A percentile compares a stretch with the other conserved stretches of the same genome.
Evolutionary conservation across 768 basidiomycete species (phyloP).

Genomic region (Pulveroboletus ravenelii): DNA sequence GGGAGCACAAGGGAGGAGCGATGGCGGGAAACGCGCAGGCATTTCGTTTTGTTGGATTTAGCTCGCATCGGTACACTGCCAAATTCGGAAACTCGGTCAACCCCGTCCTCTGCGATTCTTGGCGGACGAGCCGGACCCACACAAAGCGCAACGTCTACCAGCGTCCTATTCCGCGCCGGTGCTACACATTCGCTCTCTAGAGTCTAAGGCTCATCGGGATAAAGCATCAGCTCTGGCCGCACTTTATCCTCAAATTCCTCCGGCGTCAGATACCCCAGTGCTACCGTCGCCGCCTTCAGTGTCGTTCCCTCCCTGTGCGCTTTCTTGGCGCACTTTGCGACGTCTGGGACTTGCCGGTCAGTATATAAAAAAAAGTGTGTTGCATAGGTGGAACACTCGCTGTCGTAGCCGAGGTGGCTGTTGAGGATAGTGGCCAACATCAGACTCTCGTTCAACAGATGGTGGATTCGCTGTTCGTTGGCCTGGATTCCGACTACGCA

Average conservation of each 20-base stretch:
- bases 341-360: slow-evolving; percentile 51
- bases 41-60: slow-evolving; percentile 36
- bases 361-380: slow-evolving; percentile 1
- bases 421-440: slow-evolving; percentile 99
- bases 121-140: slow-evolving; percentile 18
- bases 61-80: slow-evolving; percentile 32
- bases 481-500: slow-evolving; percentile 95
- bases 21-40: slow-evolving; percentile 32
- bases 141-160: not conserved
- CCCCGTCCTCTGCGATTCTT: slow-evolving; percentile 19
- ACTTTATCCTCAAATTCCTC: slow-evolving; percentile 96
- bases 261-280: slow-evolving; percentile 76
- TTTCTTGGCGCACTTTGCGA: slow-evolving; percentile 98
- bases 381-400: slow-evolving; percentile 46
- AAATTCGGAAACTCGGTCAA: slow-evolving; percentile 26
- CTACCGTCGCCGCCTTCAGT: slow-evolving; percentile 89
- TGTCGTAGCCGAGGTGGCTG: slow-evolving; percentile 94
- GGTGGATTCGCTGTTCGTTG: slow-evolving; percentile 89
- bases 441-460: slow-evolving; percentile 87
- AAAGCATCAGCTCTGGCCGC: slow-evolving; percentile 85
- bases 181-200: slow-evolving; percentile 12
- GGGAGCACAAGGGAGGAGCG: slow-evolving; percentile 17
- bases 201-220: slow-evolving; percentile 52
- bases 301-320: slow-evolving; percentile 99
- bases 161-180: not conserved